Evolutionary conservation across 495 filamentous ascomycete genomes (phyloP), one percentile per base, ranked within the genome.

Genomic region (Pseudoneurospora amorphoporcata): DNA sequence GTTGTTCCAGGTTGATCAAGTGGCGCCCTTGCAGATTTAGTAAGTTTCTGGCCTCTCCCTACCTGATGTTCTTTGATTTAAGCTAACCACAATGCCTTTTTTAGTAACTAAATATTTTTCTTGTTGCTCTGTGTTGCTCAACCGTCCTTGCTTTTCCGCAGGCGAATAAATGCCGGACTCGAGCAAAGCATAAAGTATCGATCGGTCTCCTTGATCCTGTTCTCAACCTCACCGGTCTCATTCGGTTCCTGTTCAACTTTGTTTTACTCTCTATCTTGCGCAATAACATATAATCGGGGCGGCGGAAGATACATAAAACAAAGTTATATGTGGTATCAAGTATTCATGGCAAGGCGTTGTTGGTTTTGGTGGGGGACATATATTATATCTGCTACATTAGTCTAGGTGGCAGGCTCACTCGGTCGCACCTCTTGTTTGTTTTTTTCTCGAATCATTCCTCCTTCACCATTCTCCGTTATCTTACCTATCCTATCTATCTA

Each of bases 1-100:
- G 96, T 88, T 98, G 68, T 98, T 98, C 81, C 92, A 92, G 81
- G 90, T 98, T 68, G 95, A 99, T 80, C 91, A 95, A 78, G 89
- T 99, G 79, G 96, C 95, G 75, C 95, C 95, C 69, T 84, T 98
- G 83, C 93, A 97, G 83, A 99, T 99, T 73, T 99, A 98, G 95
- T 97, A 88, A 88, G 94, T 88, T 70, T 58, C 3, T 37, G 23
- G 23, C 23, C 23, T 23, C 23, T 23, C 23, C 23, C 23, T 23
- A 23, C 23, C 23, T 23, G 23, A 23, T 23, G 23, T 23, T 23
- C 23, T 23, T 23, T 23, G 23, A 23, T 23, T 23, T 23, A 23
- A 23, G 35, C 35, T 65, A 35, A 65, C 29, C 23, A 65, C 7
- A 5, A 6, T 65, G 53, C 16, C 8, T 65, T 8, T 61, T 35